phyloP scores from a whole-genome alignment of 345 rosid genomes.

The Melaleuca alternifolia region DNA sequence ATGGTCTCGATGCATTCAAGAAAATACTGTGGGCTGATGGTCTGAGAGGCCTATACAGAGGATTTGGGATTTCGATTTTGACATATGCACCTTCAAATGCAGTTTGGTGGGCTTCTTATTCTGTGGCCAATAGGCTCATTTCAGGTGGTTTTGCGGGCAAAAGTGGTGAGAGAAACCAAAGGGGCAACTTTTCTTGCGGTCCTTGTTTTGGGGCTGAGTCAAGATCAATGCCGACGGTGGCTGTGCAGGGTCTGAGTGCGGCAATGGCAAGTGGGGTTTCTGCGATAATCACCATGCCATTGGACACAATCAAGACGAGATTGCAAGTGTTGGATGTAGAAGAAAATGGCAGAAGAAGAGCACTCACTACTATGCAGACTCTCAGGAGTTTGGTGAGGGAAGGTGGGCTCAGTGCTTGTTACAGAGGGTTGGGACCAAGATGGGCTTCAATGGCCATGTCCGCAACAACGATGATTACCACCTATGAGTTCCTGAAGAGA shows the following conservation, averaged over 20 bases:
- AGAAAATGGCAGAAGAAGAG: conserved; percentile 50
- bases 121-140: conserved; percentile 56
- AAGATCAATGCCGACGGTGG: conserved; percentile 31
- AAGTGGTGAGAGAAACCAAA: conserved; percentile 8
- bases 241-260: conserved; percentile 66
- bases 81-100: conserved; percentile 96
- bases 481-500: conserved; percentile 75
- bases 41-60: conserved; percentile 73
- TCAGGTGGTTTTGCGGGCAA: conserved; percentile 36
- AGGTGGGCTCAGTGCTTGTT: conserved; percentile 75
- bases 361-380: conserved; percentile 49
- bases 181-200: conserved; percentile 3
- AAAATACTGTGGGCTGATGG: conserved; percentile 73
- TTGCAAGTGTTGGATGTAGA: conserved; percentile 74
- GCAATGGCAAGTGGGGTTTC: conserved; percentile 78
- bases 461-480: conserved; percentile 81
- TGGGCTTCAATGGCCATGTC: conserved; percentile 94
- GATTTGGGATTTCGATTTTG: conserved; percentile 88
- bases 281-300: conserved; percentile 70
- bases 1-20: conserved; percentile 74
- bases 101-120: conserved; percentile 96
- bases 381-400: conserved; percentile 52
- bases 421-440: conserved; percentile 84
- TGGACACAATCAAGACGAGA: conserved; percentile 81
- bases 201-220: conserved; percentile 13